Evolutionary conservation across 2,329 filamentous ascomycete genomes (phyloP).

Genomic region (Diaporthe longicolla): DNA sequence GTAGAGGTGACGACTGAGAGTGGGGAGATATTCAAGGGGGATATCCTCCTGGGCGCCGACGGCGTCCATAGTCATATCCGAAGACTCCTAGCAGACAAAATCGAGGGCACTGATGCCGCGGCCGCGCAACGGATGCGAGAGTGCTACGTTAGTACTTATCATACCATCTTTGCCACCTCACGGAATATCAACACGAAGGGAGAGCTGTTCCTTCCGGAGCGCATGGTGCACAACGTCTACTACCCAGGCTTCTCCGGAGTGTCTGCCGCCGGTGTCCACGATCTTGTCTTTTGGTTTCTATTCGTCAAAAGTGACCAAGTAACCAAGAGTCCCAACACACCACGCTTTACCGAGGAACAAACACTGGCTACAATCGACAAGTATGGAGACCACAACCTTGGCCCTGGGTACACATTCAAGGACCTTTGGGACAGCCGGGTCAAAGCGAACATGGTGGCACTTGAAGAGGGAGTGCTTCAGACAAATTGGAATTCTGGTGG

Average conservation of each 20-base stretch:
- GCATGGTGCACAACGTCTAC: slow-evolving; percentile 40
- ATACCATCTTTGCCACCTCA: slow-evolving; percentile 38
- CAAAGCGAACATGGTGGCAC: slow-evolving; percentile 41
- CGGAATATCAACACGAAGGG: slow-evolving; percentile 17
- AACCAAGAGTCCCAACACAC: slow-evolving; percentile 37
- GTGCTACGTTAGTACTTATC: slow-evolving; percentile 23
- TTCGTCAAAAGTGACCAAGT: slow-evolving; percentile 38
- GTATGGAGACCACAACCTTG: slow-evolving; percentile 40
- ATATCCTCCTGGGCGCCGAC: slow-evolving; percentile 44
- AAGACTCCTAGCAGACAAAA: slow-evolving; percentile 18
- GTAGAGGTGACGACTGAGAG: slow-evolving; percentile 41
- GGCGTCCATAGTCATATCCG: slow-evolving; percentile 39
- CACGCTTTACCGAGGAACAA: slow-evolving; percentile 41
- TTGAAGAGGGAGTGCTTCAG: slow-evolving; percentile 44
- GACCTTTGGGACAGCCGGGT: slow-evolving; percentile 43
- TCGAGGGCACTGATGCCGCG: slow-evolving; percentile 16
- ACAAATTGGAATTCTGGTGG: slow-evolving; percentile 42
- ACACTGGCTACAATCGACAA: slow-evolving; percentile 39
- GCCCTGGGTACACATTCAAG: slow-evolving; percentile 45
- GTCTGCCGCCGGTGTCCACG: slow-evolving; percentile 15
- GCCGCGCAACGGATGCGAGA: slow-evolving; percentile 12
- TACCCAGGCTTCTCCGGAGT: slow-evolving; percentile 38
- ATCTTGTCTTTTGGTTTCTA: slow-evolving; percentile 41
- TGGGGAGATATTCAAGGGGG: slow-evolving; percentile 42
- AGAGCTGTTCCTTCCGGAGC: slow-evolving; percentile 14